phyloP scores from a whole-genome alignment of 331 rosid species.

The Prunus yedoensis region DNA sequence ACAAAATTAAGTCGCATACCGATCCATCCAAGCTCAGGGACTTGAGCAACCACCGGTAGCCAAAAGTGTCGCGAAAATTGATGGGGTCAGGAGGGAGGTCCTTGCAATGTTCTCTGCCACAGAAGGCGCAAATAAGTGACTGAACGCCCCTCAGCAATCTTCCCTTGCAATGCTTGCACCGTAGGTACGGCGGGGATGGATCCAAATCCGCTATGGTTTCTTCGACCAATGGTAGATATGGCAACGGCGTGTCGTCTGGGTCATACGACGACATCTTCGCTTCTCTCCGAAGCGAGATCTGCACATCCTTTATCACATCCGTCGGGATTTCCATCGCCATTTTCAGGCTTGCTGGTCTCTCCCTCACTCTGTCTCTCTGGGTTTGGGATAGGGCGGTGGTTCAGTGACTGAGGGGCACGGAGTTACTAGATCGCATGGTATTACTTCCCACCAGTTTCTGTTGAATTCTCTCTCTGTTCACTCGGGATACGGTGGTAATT shows the following conservation, averaged over 20 bases:
- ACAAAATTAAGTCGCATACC: slow-evolving; percentile 35
- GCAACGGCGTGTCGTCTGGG: slow-evolving; percentile 53
- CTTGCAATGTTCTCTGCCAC: slow-evolving; percentile 54
- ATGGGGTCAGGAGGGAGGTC: slow-evolving; percentile 74
- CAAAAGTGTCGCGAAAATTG: slow-evolving; percentile 60
- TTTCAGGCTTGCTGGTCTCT: neutral
- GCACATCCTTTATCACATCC: slow-evolving; percentile 65
- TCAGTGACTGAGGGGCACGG: neutral
- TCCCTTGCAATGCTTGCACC: slow-evolving; percentile 77
- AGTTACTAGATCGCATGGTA: neutral
- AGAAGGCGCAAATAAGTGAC: slow-evolving; percentile 66
- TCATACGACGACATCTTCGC: slow-evolving; percentile 69
- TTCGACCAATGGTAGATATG: slow-evolving; percentile 54
- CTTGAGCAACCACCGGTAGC: slow-evolving; percentile 72
- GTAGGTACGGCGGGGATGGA: slow-evolving; percentile 75
- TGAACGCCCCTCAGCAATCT: slow-evolving; percentile 62
- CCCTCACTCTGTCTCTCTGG: neutral
- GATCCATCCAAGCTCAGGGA: slow-evolving; percentile 69
- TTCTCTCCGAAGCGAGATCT: slow-evolving; percentile 57
- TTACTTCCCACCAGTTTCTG: neutral
- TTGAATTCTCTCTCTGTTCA: neutral
- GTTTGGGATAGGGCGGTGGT: neutral
- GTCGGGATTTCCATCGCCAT: slow-evolving; percentile 51
- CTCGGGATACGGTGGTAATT: no score
- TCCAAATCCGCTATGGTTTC: slow-evolving; percentile 64